Base-by-base conservation (phyloP, 1,284 basidiomycete genomes). In the Ustilago shanxiensis region DNA sequence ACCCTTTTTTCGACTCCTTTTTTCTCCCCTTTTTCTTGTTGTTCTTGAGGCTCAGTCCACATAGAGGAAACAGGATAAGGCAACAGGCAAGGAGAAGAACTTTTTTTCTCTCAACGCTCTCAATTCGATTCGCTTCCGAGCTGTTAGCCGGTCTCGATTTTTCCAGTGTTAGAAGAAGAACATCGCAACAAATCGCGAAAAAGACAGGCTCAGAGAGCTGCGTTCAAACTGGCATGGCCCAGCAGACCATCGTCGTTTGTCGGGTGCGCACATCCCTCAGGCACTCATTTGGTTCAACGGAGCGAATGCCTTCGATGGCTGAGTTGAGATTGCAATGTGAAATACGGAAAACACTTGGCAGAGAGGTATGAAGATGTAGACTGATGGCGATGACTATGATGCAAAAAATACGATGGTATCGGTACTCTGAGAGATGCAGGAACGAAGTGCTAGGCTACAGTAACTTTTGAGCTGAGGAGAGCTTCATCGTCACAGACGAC, bases 91-190 rank as follows among this genome's bases (percentile, higher is more conserved):
- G 31, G 31, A 33, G 11, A 33, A 6, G 31, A 11, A 33, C 31
- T 6, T 33, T 33, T 33, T 11, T 33, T 33, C 31, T 18, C n/a
- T 18, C 24, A 14, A 20, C 54, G 22, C 18, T 20, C 39, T 39
- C 18, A 47, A 41, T 20, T 14, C 45, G 37, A 51, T n/a, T 54
- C 45, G 66, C 66, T 58, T 41, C 66, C 66, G 66, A 68, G 55
- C 60, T 58, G 62, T 28, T 61, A 26, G 58, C 62, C 68, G 50
- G 41, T 1, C 11, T 14, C 35, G 10, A 13, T 18, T 1, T 59
- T 59, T n/a, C 5, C 29, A 37, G 20, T 54, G 52, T 54, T 54
- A 54, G 52, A 3, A 54, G 31, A 4, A n/a, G n/a, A 7, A 14
- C 22, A 35, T 35, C 35, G 10, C 31, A 33, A 14, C 52, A 54